A percentile compares a stretch with the other conserved stretches of the same genome.
These are phyloP conservation scores for Pascua sp. DNA, from an alignment of 1,284 basidiomycete species.

Conservation along the genomic window DNA sequence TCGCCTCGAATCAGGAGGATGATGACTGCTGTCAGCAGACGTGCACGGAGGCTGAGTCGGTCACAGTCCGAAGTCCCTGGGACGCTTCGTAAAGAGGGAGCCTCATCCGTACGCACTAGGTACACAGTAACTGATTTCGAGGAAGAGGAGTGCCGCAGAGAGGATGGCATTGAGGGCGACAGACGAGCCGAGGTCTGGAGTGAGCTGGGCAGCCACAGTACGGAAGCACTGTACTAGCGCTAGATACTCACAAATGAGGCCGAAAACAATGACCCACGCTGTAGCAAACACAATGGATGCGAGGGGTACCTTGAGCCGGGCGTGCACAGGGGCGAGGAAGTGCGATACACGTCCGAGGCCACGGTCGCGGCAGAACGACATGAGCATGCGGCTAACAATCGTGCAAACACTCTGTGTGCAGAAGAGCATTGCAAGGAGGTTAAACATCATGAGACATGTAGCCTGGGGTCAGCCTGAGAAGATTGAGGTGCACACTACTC, in stretches of 20 bases:
- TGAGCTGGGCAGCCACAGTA: slow-evolving; percentile 20
- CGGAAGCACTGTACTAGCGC: too few species aligned
- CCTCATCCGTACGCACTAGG: slow-evolving; percentile 17
- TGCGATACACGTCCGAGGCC: not conserved
- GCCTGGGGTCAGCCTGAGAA: slow-evolving; percentile 2
- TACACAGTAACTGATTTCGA: slow-evolving; percentile 35
- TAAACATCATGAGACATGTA: slow-evolving; percentile 21
- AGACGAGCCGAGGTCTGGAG: slow-evolving; percentile 54
- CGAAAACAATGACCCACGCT: slow-evolving; percentile 48
- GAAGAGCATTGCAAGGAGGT: slow-evolving; percentile 20
- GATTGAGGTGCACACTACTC: not conserved
- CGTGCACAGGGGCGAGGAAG: slow-evolving; percentile 2
- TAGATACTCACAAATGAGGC: slow-evolving; percentile 52
- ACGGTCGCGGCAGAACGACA: slow-evolving; percentile 11
- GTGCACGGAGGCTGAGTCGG: not conserved
- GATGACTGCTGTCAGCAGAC: slow-evolving; percentile 15
- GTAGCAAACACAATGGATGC: slow-evolving; percentile 29
- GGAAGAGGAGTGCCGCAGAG: slow-evolving; percentile 32
- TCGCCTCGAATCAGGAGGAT: slow-evolving; percentile 50
- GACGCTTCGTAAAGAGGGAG: too few species aligned
- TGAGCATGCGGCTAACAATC: slow-evolving; percentile 18
- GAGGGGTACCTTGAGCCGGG: slow-evolving; percentile 25
- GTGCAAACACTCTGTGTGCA: slow-evolving; percentile 22
- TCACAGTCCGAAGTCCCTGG: too few species aligned
- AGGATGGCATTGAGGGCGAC: slow-evolving; percentile 53